Percentiles rank a stretch among this genome's conserved stretches.
These are phyloP conservation scores for Przewalskia tangutica DNA, from an alignment of 257 asterid genomes.

Conservation along the genomic window DNA sequence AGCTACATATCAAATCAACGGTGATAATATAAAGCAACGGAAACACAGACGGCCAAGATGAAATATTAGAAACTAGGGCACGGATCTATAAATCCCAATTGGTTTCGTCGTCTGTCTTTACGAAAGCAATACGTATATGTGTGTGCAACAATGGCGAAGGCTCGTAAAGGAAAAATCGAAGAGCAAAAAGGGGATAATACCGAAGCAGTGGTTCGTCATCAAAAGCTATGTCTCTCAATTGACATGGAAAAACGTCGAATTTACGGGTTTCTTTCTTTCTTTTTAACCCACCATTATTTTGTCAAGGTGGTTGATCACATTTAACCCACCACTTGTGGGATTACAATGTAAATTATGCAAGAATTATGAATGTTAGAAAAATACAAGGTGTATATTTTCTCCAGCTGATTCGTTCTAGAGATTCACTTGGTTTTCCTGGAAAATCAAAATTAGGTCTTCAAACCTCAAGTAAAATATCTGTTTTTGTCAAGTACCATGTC, in stretches of 20 bases:
- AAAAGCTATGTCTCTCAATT: constrained; percentile 83
- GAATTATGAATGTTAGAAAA: not conserved
- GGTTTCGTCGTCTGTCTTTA: not conserved
- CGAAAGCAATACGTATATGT: not conserved
- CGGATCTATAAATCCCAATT: not conserved
- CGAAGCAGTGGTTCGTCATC: constrained; percentile 89
- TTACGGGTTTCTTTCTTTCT: constrained; percentile 43
- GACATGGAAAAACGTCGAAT: constrained; percentile 84
- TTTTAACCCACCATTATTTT: not conserved
- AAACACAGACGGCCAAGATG: constrained; percentile 6
- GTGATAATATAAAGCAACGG: not conserved
- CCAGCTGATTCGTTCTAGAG: not conserved
- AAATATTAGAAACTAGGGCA: constrained; percentile 22
- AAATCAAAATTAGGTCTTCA: not conserved
- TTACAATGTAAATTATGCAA: not conserved
- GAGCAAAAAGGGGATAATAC: constrained; percentile 83
- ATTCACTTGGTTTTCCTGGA: not conserved
- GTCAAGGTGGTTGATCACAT: no score
- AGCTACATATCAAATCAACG: not conserved
- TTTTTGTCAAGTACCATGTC: not conserved
- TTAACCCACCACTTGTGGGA: no score
- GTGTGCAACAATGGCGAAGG: constrained; percentile 60
- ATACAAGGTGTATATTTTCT: not conserved
- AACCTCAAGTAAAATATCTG: not conserved
- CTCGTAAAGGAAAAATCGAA: constrained; percentile 71